Base-by-base conservation (phyloP, 108 stramenopile genomes). In the Cyclotella baltica region DNA sequence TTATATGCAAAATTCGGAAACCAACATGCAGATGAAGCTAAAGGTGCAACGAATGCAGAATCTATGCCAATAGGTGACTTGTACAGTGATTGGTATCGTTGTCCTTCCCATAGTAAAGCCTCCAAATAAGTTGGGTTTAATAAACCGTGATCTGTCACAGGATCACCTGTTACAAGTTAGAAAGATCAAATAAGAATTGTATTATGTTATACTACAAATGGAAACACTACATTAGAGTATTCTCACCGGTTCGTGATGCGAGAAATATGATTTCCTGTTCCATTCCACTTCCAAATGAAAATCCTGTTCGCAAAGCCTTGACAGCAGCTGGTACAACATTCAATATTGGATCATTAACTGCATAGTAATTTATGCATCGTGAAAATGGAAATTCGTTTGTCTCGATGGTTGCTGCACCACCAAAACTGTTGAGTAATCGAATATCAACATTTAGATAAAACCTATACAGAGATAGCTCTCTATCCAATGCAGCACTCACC, bases 291-390 rank as follows among this genome's bases (percentile, higher is more conserved):
- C 77, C 78, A 76, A 78, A 78, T 18, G 77, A 69, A 72, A 88
- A 87, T 33, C 94, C 94, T 16, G 87, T 87, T 68, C 86, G 87
- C 11, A 96, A 70, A 6, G 92, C 90, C 57, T 87, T 87, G 29
- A 79, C 87, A 2, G 93, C 95, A 29, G 62, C 67, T 1, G 96
- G 95, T 4, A 91, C 92, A 0, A 96, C 75, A 62, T 87, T 87
- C 33, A 96, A 67, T 55, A 96, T 78, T 11, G 96, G 96, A 83
- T 96, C 96, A 69, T 96, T 96, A 36, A 94, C 85, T 2, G 92
- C 80, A 67, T 96, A 96, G 43, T 96, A 96, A 64, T 96, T 96
- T 51, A 96, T 83, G 48, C 92, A 92, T 67, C 96, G 78, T 13
- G 75, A 67, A 81, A 94, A 94, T 9, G 93, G 93, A 28, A 89